Evolutionary conservation across 1,284 basidiomycete species (phyloP), one percentile per base, ranked within the genome.

Genomic region (Sanghuangporus sanghuang): DNA sequence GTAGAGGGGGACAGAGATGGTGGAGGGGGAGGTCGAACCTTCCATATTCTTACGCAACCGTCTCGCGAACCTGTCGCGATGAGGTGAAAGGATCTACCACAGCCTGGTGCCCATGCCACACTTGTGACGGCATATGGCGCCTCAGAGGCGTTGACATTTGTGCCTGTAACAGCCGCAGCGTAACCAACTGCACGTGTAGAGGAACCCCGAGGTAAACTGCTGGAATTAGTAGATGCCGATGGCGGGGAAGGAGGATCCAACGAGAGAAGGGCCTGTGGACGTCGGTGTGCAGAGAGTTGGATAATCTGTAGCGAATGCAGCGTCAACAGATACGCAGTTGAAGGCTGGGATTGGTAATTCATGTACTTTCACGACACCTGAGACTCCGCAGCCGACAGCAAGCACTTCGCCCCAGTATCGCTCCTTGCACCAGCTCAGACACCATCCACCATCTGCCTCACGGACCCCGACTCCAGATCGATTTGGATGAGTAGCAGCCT

Each of bases 361-460:
- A 68, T 78, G 59, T 52, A 94, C 92, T 74, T 95, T 92, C 54
- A 96, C 79, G 16, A 85, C 74, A 0, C 92, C 90, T 64, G 78
- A 84, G 1, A 84, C 81, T 1, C 94, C 94, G 59, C 84, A 84
- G 1, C 86, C 85, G 0, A 85, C 86, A 12, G 92, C 93, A 50
- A 97, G 77, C 27, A 96, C 73, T 71, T 95, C 91, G 0, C 95
- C 95, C 93, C 94, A 96, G 75, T 94, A 96, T 65, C 84, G 81
- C 69, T 98, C 95, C 71, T 93, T 92, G 74, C 95, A 97, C 94
- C 95, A 98, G 21, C 89, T 90, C 52, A 98, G 74, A 65, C 88
- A 89, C 93, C 95, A 97, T 0, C 92, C 95, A 8, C 94, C 94
- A 65, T 93, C 89, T 1, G 92, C 92, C 73, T 92, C 91, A 38